Conservation (phyloP, 805 yeast genomes). For the Cyberlindnera meyerae region DNA sequence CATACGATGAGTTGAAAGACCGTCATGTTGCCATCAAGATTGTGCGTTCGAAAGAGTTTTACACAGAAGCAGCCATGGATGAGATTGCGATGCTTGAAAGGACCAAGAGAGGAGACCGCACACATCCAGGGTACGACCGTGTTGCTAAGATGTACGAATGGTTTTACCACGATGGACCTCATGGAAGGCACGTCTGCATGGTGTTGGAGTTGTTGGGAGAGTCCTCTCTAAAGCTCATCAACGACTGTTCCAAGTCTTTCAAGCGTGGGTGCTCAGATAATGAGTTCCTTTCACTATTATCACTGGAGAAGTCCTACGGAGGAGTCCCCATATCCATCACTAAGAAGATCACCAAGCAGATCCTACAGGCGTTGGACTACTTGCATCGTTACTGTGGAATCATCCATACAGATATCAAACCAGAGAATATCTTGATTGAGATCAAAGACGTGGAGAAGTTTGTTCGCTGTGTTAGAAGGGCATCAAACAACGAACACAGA, state of each 20-base stretch:
- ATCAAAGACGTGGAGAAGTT: conserved; percentile 50
- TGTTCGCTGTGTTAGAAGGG: conserved; percentile 24
- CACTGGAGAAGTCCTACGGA: conserved; percentile 38
- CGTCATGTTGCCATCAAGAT: conserved; percentile 59
- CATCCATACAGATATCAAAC: conserved; percentile 72
- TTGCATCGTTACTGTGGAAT: conserved; percentile 58
- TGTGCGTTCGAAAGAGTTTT: conserved; percentile 48
- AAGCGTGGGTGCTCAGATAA: conserved; percentile 1
- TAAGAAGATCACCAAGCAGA: conserved; percentile 52
- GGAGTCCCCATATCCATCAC: conserved; percentile 52
- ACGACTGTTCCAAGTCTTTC: conserved; percentile 31
- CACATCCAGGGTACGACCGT: conserved; percentile 47
- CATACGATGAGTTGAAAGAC: conserved; percentile 33
- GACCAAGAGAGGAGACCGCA: conserved; percentile 26
- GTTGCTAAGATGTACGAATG: conserved; percentile 51
- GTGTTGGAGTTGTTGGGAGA: conserved; percentile 64
- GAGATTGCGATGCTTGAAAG: conserved; percentile 48
- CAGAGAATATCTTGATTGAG: conserved; percentile 61
- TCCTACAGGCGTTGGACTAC: conserved; percentile 51
- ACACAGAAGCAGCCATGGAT: conserved; percentile 60
- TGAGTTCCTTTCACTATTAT: conserved; percentile 3
- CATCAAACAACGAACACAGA: conserved; percentile 15
- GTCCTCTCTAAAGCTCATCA: conserved; percentile 45
- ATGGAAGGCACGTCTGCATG: conserved; percentile 63
- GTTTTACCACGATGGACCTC: conserved; percentile 53